Evolutionary conservation across 352 stramenopile species (phyloP).

Genomic region (Pythium plurisporium): DNA sequence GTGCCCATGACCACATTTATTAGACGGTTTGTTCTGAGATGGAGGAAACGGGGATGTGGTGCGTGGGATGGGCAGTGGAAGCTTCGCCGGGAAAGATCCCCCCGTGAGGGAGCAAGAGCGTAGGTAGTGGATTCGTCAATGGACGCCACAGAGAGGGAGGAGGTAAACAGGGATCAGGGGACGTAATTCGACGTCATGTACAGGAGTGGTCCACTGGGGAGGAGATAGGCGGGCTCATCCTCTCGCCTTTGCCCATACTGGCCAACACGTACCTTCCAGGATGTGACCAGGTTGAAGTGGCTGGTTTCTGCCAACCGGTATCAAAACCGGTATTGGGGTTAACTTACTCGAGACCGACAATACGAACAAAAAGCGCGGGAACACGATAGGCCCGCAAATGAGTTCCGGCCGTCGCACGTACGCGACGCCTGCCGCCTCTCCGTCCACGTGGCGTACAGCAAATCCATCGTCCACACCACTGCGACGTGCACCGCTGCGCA

Average conservation of each 20-base stretch:
- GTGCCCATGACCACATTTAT: neutral
- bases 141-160: too few relatives aligned
- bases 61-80: too few relatives aligned
- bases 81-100: too few relatives aligned
- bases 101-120: too few relatives aligned
- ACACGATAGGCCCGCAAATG: neutral
- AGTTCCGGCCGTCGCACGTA: neutral
- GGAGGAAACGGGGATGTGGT: neutral
- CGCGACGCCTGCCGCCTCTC: neutral
- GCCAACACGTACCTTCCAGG: too few relatives aligned
- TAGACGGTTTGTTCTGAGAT: neutral
- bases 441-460: neutral
- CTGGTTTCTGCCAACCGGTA: neutral
- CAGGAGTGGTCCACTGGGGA: too few relatives aligned
- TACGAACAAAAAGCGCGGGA: constrained; percentile 1
- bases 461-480: neutral
- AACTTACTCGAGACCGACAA: neutral
- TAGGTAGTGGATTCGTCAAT: too few relatives aligned
- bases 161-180: too few relatives aligned
- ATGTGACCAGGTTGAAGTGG: neutral
- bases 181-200: too few relatives aligned
- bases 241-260: too few relatives aligned
- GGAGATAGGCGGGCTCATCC: too few relatives aligned
- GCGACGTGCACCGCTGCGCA: neutral
- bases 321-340: neutral